These are phyloP conservation scores for Sicyos edulis DNA, from an alignment of 306 rosid genomes.

Conservation along the genomic window DNA sequence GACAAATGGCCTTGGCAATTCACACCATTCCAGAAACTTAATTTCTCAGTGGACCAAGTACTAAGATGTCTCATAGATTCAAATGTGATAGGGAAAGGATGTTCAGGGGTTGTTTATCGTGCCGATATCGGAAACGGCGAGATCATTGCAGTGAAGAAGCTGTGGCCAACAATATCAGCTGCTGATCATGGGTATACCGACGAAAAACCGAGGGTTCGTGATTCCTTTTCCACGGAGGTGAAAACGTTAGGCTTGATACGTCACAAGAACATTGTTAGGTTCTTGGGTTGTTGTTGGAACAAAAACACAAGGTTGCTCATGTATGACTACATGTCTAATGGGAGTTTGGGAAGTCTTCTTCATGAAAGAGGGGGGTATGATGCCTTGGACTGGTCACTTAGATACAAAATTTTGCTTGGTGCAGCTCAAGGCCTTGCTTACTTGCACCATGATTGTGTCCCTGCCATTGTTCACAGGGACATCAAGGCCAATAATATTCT, in stretches of 20 bases:
- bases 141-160: slow-evolving; percentile 75
- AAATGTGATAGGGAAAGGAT: slow-evolving; percentile 80
- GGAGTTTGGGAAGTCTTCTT: slow-evolving; percentile 75
- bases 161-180: slow-evolving; percentile 64
- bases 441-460: slow-evolving; percentile 85
- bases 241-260: slow-evolving; percentile 80
- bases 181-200: slow-evolving; percentile 31
- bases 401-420: slow-evolving; percentile 63
- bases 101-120: slow-evolving; percentile 70
- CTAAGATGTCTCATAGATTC: slow-evolving; percentile 61
- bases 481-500: too few species aligned
- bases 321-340: slow-evolving; percentile 88
- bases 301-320: slow-evolving; percentile 56
- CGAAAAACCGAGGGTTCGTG: slow-evolving; percentile 52
- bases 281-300: slow-evolving; percentile 86
- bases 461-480: slow-evolving; percentile 89
- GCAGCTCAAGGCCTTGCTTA: slow-evolving; percentile 90
- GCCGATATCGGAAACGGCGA: slow-evolving; percentile 66
- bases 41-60: slow-evolving; percentile 64
- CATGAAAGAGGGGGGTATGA: slow-evolving; percentile 56
- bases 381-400: slow-evolving; percentile 72
- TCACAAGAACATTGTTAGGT: slow-evolving; percentile 85
- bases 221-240: slow-evolving; percentile 81
- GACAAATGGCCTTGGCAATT: slow-evolving; percentile 74
- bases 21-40: slow-evolving; percentile 81